These are phyloP conservation scores for Nissolia schottii DNA, from an alignment of 306 rosid genomes.

Conservation along the genomic window DNA sequence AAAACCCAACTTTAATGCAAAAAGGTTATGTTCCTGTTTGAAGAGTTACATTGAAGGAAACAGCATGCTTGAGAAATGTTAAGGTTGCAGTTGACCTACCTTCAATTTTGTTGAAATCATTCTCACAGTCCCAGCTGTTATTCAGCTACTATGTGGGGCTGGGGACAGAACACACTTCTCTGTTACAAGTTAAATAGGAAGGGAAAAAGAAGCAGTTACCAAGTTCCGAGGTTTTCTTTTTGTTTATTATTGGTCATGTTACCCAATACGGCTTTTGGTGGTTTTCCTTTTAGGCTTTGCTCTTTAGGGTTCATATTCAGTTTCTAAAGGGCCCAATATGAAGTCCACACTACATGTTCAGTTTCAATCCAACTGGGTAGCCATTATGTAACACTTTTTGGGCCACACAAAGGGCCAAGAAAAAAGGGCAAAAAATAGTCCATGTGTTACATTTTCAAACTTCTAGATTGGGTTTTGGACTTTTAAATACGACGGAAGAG, in stretches of 20 bases:
- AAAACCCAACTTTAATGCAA: conserved; percentile 15
- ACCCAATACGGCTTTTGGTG: not conserved
- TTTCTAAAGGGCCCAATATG: not conserved
- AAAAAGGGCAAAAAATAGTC: too few relatives aligned
- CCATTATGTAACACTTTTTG: not conserved
- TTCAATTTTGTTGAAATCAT: conserved; percentile 22
- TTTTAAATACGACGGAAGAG: too few relatives aligned
- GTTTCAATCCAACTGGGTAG: not conserved
- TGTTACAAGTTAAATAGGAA: not conserved
- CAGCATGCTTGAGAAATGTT: conserved; percentile 25
- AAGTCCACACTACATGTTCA: not conserved
- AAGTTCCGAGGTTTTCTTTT: not conserved
- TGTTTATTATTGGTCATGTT: too few relatives aligned
- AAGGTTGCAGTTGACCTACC: conserved; percentile 67
- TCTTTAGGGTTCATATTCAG: not conserved
- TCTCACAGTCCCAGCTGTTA: conserved; percentile 25
- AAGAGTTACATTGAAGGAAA: conserved; percentile 13
- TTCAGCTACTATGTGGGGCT: conserved; percentile 20
- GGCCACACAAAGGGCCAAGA: not conserved
- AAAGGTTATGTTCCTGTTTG: not conserved
- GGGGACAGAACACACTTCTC: conserved; percentile 5
- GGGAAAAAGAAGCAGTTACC: not conserved
- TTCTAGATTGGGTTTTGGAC: too few relatives aligned
- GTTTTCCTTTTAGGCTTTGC: not conserved
- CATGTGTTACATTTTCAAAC: not conserved